phyloP scores from a whole-genome alignment of 371 early-diverging fungal species.

The Dinochytrium kinnereticum region DNA sequence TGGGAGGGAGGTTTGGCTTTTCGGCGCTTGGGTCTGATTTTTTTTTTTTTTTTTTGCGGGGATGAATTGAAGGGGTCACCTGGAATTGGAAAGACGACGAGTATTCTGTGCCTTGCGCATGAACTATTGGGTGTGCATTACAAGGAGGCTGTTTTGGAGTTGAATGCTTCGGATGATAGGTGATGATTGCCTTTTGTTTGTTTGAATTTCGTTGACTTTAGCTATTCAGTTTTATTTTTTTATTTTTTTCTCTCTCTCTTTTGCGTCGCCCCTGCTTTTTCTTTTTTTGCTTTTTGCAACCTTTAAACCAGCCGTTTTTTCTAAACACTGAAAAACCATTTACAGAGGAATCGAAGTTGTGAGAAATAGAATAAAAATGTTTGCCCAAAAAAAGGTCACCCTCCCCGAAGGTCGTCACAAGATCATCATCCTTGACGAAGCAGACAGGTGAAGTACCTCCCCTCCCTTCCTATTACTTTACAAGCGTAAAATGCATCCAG shows the following conservation, averaged over 20 bases:
- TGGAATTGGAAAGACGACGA: conserved; percentile 99
- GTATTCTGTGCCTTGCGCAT: conserved; percentile 89
- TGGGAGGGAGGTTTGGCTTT: no score
- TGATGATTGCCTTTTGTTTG: no score
- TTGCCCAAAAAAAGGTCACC: conserved; percentile 97
- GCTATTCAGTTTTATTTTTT: no score
- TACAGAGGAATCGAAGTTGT: conserved; percentile 98
- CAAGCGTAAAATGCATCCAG: no score
- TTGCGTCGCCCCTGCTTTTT: neutral
- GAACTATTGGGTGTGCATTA: conserved; percentile 81
- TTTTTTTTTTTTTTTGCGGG: no score
- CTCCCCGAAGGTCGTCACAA: conserved; percentile 90
- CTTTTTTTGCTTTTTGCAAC: neutral
- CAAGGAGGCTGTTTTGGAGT: conserved; percentile 79
- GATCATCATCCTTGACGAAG: conserved; percentile 98
- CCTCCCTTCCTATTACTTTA: no score
- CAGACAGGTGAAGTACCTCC: conserved; percentile 78
- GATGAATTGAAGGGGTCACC: conserved; percentile 80
- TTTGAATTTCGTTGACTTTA: no score
- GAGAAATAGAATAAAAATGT: conserved; percentile 95
- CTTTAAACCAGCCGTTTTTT: neutral
- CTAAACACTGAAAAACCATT: neutral
- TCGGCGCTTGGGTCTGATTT: no score
- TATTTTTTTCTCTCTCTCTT: no score
- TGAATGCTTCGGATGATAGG: conserved; percentile 99